Evolutionary conservation across 805 yeast species (phyloP).

Genomic region (Saturnispora ahearnii): DNA sequence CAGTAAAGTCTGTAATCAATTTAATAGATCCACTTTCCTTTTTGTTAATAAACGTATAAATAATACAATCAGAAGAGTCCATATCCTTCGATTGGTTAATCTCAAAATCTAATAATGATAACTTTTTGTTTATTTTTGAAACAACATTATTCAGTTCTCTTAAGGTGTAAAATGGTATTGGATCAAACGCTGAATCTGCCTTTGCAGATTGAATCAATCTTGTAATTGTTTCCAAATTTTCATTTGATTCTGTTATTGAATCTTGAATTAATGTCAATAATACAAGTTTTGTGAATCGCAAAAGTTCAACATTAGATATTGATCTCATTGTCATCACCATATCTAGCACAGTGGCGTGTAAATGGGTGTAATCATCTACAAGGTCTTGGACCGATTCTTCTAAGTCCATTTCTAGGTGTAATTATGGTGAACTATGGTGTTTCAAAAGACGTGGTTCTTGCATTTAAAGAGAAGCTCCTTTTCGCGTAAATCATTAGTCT

Average conservation of each 20-base stretch:
- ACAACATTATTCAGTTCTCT: constrained; percentile 12
- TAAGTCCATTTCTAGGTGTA: background rate
- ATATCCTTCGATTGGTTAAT: constrained; percentile 26
- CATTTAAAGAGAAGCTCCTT: background rate
- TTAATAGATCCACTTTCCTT: constrained; percentile 31
- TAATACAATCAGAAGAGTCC: constrained; percentile 24
- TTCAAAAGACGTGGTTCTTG: background rate
- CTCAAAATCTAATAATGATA: constrained; percentile 34
- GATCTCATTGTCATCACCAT: constrained; percentile 12
- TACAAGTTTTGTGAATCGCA: constrained; percentile 6
- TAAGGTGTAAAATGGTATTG: background rate
- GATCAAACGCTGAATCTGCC: constrained; percentile 4
- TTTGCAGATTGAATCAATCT: background rate
- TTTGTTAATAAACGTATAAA: constrained; percentile 35
- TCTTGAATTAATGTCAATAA: background rate
- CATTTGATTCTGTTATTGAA: background rate
- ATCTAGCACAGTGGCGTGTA: constrained; percentile 15
- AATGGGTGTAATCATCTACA: background rate
- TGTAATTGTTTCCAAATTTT: background rate
- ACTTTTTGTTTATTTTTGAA: constrained; percentile 19
- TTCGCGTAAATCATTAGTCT: background rate
- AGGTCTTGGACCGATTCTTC: background rate
- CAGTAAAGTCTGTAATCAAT: constrained; percentile 28
- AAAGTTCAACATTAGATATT: constrained; percentile 4
- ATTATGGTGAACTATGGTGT: background rate